phyloP scores from a whole-genome alignment of 2,329 filamentous ascomycete genomes.

The Fusarium veterinarium region DNA sequence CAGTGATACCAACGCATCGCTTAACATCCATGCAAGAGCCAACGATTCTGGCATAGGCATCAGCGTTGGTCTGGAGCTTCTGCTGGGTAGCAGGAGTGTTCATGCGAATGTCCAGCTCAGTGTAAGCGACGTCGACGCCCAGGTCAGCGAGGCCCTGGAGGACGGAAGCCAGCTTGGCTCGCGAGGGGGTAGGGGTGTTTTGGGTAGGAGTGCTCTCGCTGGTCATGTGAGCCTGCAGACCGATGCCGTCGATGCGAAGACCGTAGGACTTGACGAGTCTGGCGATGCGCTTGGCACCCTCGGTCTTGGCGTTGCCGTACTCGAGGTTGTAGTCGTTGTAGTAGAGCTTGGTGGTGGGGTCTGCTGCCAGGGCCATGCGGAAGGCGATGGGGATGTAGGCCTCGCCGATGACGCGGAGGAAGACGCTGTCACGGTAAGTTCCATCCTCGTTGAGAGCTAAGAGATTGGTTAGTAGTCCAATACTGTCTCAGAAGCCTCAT shows the following conservation, averaged over 20 bases:
- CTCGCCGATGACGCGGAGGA: slow-evolving; percentile 13
- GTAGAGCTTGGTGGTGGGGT: slow-evolving; percentile 21
- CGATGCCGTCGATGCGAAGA: slow-evolving; percentile 17
- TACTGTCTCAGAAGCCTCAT: neutral
- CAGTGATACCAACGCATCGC: slow-evolving; percentile 19
- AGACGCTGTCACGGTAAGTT: slow-evolving; percentile 18
- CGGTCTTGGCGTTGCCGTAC: slow-evolving; percentile 9
- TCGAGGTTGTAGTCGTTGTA: slow-evolving; percentile 29
- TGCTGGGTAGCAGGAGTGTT: slow-evolving; percentile 6
- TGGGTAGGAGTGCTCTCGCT: slow-evolving; percentile 26
- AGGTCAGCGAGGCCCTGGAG: slow-evolving; percentile 7
- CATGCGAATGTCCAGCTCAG: slow-evolving; percentile 16
- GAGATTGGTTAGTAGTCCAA: neutral
- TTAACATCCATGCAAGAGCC: slow-evolving; percentile 22
- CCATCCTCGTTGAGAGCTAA: slow-evolving; percentile 19
- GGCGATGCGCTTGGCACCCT: slow-evolving; percentile 12
- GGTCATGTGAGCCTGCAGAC: slow-evolving; percentile 21
- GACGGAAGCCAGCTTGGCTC: neutral
- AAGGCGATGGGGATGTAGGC: slow-evolving; percentile 24
- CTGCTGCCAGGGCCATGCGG: slow-evolving; percentile 18
- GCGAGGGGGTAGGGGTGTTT: slow-evolving; percentile 6
- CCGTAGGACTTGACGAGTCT: slow-evolving; percentile 18
- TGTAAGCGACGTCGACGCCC: slow-evolving; percentile 12
- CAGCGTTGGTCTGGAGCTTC: slow-evolving; percentile 16
- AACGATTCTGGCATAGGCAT: slow-evolving; percentile 8